Percentiles rank a stretch among this genome's conserved stretches.
These are phyloP conservation scores for Cladosporium sp. DNA, from an alignment of 2,329 filamentous ascomycete genomes.

Conservation along the genomic window DNA sequence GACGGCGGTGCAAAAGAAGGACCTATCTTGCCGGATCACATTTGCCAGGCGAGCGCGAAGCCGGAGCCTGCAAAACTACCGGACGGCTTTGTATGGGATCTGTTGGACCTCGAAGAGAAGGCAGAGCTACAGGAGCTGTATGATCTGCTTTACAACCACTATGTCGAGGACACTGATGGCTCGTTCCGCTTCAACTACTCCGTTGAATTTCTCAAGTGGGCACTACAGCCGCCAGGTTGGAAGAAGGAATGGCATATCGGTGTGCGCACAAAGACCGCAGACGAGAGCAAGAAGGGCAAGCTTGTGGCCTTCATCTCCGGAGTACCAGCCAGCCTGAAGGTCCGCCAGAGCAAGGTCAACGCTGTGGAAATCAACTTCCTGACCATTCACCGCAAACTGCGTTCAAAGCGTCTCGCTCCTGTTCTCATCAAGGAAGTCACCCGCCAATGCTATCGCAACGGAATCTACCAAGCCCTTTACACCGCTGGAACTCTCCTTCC, in stretches of 20 bases:
- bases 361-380: constrained; percentile 97
- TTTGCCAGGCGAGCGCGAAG: constrained; percentile 52
- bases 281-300: constrained; percentile 63
- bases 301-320: constrained; percentile 95
- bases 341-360: constrained; percentile 68
- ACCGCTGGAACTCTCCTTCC: constrained; percentile 88
- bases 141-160: constrained; percentile 85
- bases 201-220: constrained; percentile 82
- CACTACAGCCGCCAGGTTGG: constrained; percentile 91
- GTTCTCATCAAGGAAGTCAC: constrained; percentile 98
- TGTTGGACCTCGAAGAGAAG: constrained; percentile 75
- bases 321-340: constrained; percentile 74
- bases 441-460: constrained; percentile 76
- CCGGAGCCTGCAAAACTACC: constrained; percentile 64
- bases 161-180: constrained; percentile 93
- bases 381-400: constrained; percentile 95
- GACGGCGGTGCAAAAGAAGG: constrained; percentile 59
- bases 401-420: constrained; percentile 83
- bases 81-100: constrained; percentile 88
- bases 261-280: constrained; percentile 58
- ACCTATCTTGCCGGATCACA: constrained; percentile 72
- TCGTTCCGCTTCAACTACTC: constrained; percentile 99
- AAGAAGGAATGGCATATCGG: constrained; percentile 91
- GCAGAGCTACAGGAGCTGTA: constrained; percentile 81
- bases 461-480: constrained; percentile 92